A percentile compares a stretch with the other conserved stretches of the same genome.
phyloP scores from a whole-genome alignment of 768 basidiomycete species.

The Pulveroboletus frians region DNA sequence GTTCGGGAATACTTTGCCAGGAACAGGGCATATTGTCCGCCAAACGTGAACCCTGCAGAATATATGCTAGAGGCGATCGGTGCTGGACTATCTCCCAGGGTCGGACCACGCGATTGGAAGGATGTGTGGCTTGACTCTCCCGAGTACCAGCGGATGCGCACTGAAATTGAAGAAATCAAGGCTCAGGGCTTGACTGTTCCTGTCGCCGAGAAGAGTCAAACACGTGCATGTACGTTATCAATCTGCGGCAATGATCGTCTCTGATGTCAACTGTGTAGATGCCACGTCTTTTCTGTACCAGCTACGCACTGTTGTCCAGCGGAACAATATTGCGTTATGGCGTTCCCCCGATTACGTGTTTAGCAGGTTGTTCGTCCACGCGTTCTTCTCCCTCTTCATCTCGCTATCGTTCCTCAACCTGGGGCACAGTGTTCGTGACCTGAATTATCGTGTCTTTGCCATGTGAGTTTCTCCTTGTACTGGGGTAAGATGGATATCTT shows the following conservation, averaged over 20 bases:
- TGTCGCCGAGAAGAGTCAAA: slow-evolving; percentile 34
- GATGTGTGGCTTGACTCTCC: slow-evolving; percentile 77
- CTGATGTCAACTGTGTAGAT: slow-evolving; percentile 36
- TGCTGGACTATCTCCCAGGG: slow-evolving; percentile 66
- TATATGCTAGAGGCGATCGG: slow-evolving; percentile 86
- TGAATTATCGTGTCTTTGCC: slow-evolving; percentile 78
- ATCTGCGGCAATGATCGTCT: not conserved
- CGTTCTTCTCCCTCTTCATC: slow-evolving; percentile 64
- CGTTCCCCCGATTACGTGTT: slow-evolving; percentile 83
- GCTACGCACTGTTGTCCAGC: slow-evolving; percentile 56
- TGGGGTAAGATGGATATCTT: not conserved
- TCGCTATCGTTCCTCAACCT: slow-evolving; percentile 78
- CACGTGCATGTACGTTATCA: slow-evolving; percentile 43
- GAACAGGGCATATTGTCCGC: slow-evolving; percentile 65
- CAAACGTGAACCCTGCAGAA: slow-evolving; percentile 74
- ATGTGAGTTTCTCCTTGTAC: slow-evolving; percentile 44
- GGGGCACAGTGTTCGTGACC: slow-evolving; percentile 54
- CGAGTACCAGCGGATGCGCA: slow-evolving; percentile 42
- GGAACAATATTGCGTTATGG: slow-evolving; percentile 73
- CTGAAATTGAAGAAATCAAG: slow-evolving; percentile 47
- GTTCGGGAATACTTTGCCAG: slow-evolving; percentile 73
- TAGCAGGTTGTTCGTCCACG: slow-evolving; percentile 73
- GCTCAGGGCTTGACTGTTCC: slow-evolving; percentile 41
- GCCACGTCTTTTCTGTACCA: slow-evolving; percentile 77
- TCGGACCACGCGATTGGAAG: slow-evolving; percentile 82